A percentile compares a stretch with the other conserved stretches of the same genome.
phyloP scores from a whole-genome alignment of 1,139 yeast genomes.

The Protomyces inouyei region DNA sequence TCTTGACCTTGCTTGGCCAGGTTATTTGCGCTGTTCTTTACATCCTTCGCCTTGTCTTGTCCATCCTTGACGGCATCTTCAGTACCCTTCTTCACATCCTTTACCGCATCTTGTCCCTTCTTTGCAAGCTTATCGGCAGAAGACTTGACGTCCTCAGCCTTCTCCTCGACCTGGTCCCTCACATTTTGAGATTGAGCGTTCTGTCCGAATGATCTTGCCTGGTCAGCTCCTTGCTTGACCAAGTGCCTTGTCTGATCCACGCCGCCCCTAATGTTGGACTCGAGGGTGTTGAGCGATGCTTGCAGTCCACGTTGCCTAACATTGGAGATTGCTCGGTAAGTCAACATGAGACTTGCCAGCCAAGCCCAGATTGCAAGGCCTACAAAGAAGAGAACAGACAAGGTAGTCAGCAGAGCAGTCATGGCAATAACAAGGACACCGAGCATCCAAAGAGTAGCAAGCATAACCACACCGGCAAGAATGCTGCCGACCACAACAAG shows the following conservation, averaged over 20 bases:
- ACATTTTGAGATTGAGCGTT: not conserved
- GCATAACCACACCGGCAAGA: not conserved
- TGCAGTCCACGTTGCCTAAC: not conserved
- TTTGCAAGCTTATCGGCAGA: not conserved
- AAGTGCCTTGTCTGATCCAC: not conserved
- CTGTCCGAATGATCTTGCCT: no score
- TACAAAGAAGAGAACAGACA: not conserved
- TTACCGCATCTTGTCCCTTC: not conserved
- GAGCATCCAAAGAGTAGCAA: not conserved
- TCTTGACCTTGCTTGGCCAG: not conserved
- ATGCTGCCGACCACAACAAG: not conserved
- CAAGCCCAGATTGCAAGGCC: not conserved
- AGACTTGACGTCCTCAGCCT: not conserved
- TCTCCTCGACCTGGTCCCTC: not conserved
- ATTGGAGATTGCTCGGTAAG: not conserved
- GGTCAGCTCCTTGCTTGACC: not conserved
- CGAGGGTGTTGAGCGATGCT: not conserved
- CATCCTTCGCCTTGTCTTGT: not conserved
- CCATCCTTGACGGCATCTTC: not conserved
- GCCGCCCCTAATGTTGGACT: not conserved
- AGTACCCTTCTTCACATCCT: not conserved
- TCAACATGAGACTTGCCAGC: not conserved
- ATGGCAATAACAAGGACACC: not conserved
- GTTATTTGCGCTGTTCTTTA: not conserved
- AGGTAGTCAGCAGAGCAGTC: not conserved